phyloP scores from a whole-genome alignment of 2,329 filamentous ascomycete species.

The Calycina marina region DNA sequence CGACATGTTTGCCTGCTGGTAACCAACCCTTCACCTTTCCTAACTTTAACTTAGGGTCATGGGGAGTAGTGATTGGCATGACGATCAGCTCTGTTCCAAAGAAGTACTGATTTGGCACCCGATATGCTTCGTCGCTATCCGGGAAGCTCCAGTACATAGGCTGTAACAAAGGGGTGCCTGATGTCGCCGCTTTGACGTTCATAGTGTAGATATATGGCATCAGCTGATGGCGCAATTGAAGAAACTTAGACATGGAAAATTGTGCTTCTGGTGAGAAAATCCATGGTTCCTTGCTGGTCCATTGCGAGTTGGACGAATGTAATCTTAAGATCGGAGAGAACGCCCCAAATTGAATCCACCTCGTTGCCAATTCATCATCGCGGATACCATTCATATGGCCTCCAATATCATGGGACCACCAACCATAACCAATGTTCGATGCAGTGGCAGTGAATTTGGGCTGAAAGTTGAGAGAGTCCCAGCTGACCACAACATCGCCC shows the following conservation, averaged over 20 bases:
- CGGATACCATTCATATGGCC: constrained; percentile 41
- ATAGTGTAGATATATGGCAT: constrained; percentile 46
- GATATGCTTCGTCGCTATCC: constrained; percentile 36
- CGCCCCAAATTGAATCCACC: constrained; percentile 47
- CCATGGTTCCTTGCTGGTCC: constrained; percentile 50
- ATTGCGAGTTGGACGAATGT: constrained; percentile 41
- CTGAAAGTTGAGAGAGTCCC: constrained; percentile 46
- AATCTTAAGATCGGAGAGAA: constrained; percentile 47
- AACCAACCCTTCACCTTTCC: constrained; percentile 40
- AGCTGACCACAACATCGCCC: constrained; percentile 43
- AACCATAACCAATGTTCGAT: constrained; percentile 52
- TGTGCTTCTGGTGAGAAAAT: constrained; percentile 32
- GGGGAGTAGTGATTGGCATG: constrained; percentile 37
- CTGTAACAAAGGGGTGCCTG: constrained; percentile 38
- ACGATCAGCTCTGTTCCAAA: constrained; percentile 44
- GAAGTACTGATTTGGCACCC: constrained; percentile 40
- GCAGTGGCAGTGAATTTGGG: constrained; percentile 53
- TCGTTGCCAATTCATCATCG: constrained; percentile 41
- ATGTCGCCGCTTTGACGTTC: constrained; percentile 31
- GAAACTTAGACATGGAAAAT: constrained; percentile 31
- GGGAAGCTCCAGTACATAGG: constrained; percentile 50
- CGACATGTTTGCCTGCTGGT: constrained; percentile 35
- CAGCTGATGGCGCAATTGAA: constrained; percentile 39
- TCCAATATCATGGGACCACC: constrained; percentile 58
- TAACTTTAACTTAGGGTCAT: constrained; percentile 30